Base-by-base conservation (phyloP, 2,329 filamentous ascomycete species). In the Colletotrichum sojae region DNA sequence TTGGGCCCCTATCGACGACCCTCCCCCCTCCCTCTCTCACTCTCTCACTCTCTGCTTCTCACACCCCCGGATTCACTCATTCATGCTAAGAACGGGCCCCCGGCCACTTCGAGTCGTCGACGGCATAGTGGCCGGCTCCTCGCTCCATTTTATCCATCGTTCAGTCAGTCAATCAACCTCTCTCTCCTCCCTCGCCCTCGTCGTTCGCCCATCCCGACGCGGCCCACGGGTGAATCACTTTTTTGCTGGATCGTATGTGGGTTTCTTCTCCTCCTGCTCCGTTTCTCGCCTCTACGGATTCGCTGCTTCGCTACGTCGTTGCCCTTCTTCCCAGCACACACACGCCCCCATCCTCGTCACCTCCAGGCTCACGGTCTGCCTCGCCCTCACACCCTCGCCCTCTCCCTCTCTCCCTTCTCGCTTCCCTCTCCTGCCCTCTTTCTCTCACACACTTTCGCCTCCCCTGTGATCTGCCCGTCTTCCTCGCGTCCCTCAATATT, bases 11-110 rank as follows among this genome's bases (percentile, higher is more conserved):
- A 78, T 79, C 74, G 53, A 45, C 53, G 12, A 39, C 63, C 25
- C 48, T 49, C 53, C 16, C 43, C 40, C 51, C 27, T 22, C 51
- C 52, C 73, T 72, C 74, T 73, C 18, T 45, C 20, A 15, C 25
- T 6, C 49, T 71, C 73, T 75, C 69, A 73, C 72, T 73, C 45
- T 52, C 54, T 55, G 18, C 71, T 72, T 75, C 69, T 73, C 73
- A 74, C 71, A 53, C 73, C 72, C 73, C 76, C 71, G 70, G 75
- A 72, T 74, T 73, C 74, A 70, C 74, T 72, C 73, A 75, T 80
- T 78, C 77, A 79, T 79, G 78, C 77, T 75, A 75, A 76, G 73
- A 71, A 75, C 74, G 72, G 71, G 71, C 72, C 73, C 74, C 71
- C 43, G 61, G 63, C 54, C 65, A 64, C 58, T 48, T 58, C 63